phyloP scores from a whole-genome alignment of 257 asterid genomes.

The Solanum chilense region DNA sequence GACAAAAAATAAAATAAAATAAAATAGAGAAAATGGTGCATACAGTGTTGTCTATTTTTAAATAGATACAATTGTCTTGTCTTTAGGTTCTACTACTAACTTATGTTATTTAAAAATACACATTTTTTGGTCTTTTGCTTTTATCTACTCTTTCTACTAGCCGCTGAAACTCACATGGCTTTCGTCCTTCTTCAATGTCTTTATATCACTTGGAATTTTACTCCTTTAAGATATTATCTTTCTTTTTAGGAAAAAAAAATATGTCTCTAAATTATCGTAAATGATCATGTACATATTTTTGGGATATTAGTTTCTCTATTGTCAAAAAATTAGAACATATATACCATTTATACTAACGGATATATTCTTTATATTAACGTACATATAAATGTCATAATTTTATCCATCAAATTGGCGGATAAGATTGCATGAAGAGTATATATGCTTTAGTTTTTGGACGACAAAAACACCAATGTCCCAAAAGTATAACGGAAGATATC shows the following conservation, averaged over 20 bases:
- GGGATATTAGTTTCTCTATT: fast-evolving
- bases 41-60: neutral
- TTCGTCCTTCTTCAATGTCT: slow-evolving; percentile 15
- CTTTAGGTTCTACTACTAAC: neutral
- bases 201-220: neutral
- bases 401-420: too few relatives aligned
- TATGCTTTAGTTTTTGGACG: too few relatives aligned
- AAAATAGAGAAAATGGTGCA: neutral
- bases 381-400: too few relatives aligned
- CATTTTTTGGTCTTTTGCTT: slow-evolving; percentile 5
- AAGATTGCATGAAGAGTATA: too few relatives aligned
- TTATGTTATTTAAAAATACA: slow-evolving; percentile 12
- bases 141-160: neutral
- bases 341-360: too few relatives aligned
- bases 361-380: too few relatives aligned
- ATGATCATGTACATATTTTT: too few relatives aligned
- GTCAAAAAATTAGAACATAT: too few relatives aligned
- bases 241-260: neutral
- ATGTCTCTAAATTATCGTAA: too few relatives aligned
- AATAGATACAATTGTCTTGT: neutral
- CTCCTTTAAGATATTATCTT: neutral
- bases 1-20: neutral
- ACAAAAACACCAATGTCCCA: too few relatives aligned
- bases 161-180: slow-evolving; percentile 23
- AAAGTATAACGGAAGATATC: too few relatives aligned